Base-by-base conservation (phyloP, 805 yeast species). In the Candida stauntonica region DNA sequence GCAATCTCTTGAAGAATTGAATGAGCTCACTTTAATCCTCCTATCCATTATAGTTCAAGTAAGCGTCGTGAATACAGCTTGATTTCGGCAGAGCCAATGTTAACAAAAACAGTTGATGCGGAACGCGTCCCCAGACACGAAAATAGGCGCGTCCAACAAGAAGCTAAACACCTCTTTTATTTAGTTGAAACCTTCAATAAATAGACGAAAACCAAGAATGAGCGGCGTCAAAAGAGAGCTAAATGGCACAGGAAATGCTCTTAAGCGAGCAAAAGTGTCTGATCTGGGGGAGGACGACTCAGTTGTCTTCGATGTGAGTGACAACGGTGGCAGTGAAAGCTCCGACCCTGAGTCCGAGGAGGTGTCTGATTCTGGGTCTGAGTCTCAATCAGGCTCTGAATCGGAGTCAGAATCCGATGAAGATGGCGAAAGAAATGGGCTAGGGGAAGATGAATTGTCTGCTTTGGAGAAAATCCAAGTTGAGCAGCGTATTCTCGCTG, bases 401-500 rank as follows among this genome's bases (percentile, higher is more conserved):
- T n/a, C n/a, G n/a, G n/a, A n/a, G n/a, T n/a, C n/a, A n/a, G n/a
- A n/a, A n/a, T n/a, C n/a, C 4, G 42, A 36, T 5, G 41, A 38
- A 1, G 46, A 37, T 4, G 42, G 40, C 7, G 42, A 36, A 1
- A 44, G 31, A 5, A 50, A 39, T 7, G 41, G 35, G 3, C 39
- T 26, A 20, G 41, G 29, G 2, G 41, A 33, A 4, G 30, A 31
- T 9, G 35, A 40, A 13, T 19, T 11, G 7, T 15, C 31, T 2
- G 4, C 26, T 17, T 7, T 26, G 17, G 50, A 44, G 7, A 34
- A 29, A 16, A 42, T 35, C 5, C 31, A 18, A 1, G 24, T 37
- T 17, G 66, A 59, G 28, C 62, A 58, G 21, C 49, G 55, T 5
- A 49, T 63, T 8, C 39, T 65, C 28, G 51, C 61, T 9, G 49